These are phyloP conservation scores for Kentomonas sorsogonicus DNA, from an alignment of 208 protist species.

Conservation along the genomic window DNA sequence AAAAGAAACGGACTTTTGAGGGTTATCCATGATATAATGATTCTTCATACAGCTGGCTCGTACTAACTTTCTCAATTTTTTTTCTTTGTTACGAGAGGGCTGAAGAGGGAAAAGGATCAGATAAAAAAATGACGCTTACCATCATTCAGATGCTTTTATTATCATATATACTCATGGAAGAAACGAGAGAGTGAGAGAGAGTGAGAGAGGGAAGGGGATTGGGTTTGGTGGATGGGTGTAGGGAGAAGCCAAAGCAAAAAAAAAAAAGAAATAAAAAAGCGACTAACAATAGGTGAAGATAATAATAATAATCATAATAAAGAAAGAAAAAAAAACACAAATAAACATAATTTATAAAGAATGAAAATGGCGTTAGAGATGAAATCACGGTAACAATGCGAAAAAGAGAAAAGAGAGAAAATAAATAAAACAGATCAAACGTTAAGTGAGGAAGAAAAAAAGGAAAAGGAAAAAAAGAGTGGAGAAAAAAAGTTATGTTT, in stretches of 20 bases:
- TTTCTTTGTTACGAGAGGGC: background rate
- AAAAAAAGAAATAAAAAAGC: background rate
- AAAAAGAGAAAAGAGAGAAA: conserved; percentile 9
- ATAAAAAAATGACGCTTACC: too few relatives aligned
- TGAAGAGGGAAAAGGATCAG: background rate
- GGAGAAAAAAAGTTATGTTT: too few relatives aligned
- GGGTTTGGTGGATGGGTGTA: too few relatives aligned
- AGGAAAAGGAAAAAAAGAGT: too few relatives aligned
- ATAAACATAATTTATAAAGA: conserved; percentile 6
- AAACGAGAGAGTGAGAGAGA: too few relatives aligned
- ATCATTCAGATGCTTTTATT: conserved; percentile 1
- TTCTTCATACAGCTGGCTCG: too few relatives aligned
- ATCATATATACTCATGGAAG: background rate
- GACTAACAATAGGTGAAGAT: conserved; percentile 3
- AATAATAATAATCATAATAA: background rate
- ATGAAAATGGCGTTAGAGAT: too few relatives aligned
- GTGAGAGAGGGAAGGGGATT: too few relatives aligned
- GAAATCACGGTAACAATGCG: background rate
- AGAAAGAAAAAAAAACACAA: conserved; percentile 4
- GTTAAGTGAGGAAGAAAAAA: too few relatives aligned
- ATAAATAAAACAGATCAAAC: too few relatives aligned
- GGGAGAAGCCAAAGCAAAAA: conserved; percentile 5
- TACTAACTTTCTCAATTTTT: background rate
- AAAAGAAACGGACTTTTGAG: background rate
- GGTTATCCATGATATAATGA: too few relatives aligned